Evolutionary conservation across 2,329 filamentous ascomycete genomes (phyloP), one percentile per base, ranked within the genome.

Genomic region (Colletotrichum sp.): DNA sequence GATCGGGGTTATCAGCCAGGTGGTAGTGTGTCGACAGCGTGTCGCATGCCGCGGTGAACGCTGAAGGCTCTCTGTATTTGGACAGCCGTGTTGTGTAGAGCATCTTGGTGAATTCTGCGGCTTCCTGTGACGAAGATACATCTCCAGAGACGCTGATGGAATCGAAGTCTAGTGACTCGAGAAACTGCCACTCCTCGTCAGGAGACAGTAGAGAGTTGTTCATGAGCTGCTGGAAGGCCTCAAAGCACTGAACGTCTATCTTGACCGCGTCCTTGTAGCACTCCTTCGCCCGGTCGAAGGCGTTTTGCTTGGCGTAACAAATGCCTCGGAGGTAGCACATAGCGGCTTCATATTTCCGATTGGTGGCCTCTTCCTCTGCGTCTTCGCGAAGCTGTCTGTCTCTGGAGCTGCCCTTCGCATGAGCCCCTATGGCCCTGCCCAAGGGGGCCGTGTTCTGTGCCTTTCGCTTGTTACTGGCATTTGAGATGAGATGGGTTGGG

Each of bases 181-280:
- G 90, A 77, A 98, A 98, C 66, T 93, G 91, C 91, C 96, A 95
- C 83, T 98, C 96, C 84, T 98, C 96, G 43, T 95, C 93, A 0
- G 96, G 96, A 64, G 92, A 92, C 92, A 99, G 94, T 77, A 99
- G 90, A 24, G 95, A 95, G 86, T 99, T 99, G 86, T 96, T 95
- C 93, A 99, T 98, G 71, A 99, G 91, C 87, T 99, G 96, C 80
- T 98, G 96, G 82, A 99, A 99, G 1, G 97, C 97, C 85, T 99
- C 97, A 82, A 98, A 99, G 85, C 97, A 99, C 84, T 98, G 96
- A 5, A 99, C 96, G 82, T 99, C 97, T 81, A 99, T 98, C 77
- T 95, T 93, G 61, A 99, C 96, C 3, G 97, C 97, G 81, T 98
- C 95, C 87, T 98, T 99, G 89, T 99, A 99, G 86, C 97, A 99